These are phyloP conservation scores for Ceratobasidium sp. DNA, from an alignment of 1,284 basidiomycete species.

Conservation along the genomic window DNA sequence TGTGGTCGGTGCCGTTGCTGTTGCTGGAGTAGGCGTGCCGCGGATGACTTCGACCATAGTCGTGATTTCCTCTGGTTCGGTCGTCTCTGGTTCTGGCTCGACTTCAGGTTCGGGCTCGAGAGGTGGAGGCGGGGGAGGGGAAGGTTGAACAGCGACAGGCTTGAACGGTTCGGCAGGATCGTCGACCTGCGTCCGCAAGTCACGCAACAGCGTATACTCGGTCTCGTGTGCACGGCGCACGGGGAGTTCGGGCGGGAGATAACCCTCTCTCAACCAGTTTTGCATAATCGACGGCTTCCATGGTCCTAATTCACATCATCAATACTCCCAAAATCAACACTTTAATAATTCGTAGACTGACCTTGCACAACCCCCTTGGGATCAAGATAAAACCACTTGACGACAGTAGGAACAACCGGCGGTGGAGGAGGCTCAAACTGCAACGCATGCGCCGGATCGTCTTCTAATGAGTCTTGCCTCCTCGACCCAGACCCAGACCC, in stretches of 20 bases:
- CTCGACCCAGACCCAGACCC: background rate
- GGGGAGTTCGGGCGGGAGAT: slow-evolving; percentile 82
- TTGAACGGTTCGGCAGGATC: slow-evolving; percentile 45
- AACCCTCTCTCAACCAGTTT: slow-evolving; percentile 84
- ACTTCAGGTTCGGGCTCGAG: background rate
- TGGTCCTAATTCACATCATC: slow-evolving; percentile 67
- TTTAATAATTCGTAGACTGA: slow-evolving; percentile 57
- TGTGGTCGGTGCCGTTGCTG: slow-evolving; percentile 68
- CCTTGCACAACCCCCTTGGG: slow-evolving; percentile 83
- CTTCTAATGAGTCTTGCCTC: slow-evolving; percentile 8
- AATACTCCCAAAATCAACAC: background rate
- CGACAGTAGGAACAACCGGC: slow-evolving; percentile 62
- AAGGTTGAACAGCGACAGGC: background rate
- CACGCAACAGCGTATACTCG: slow-evolving; percentile 76
- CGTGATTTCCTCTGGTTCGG: slow-evolving; percentile 21
- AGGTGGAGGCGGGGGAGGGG: slow-evolving; percentile 5
- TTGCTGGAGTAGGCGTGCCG: slow-evolving; percentile 1
- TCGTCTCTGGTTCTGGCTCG: slow-evolving; percentile 2
- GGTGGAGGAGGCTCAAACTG: slow-evolving; percentile 14
- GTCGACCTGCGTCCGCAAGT: slow-evolving; percentile 63
- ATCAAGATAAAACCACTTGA: slow-evolving; percentile 84
- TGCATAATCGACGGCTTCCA: slow-evolving; percentile 90
- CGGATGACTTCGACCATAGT: slow-evolving; percentile 14
- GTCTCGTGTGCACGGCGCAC: slow-evolving; percentile 80
- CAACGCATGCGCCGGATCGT: slow-evolving; percentile 39